Evolutionary conservation across 2,329 filamentous ascomycete genomes (phyloP), one percentile per base, ranked within the genome.

Genomic region (Talaromyces sp.): DNA sequence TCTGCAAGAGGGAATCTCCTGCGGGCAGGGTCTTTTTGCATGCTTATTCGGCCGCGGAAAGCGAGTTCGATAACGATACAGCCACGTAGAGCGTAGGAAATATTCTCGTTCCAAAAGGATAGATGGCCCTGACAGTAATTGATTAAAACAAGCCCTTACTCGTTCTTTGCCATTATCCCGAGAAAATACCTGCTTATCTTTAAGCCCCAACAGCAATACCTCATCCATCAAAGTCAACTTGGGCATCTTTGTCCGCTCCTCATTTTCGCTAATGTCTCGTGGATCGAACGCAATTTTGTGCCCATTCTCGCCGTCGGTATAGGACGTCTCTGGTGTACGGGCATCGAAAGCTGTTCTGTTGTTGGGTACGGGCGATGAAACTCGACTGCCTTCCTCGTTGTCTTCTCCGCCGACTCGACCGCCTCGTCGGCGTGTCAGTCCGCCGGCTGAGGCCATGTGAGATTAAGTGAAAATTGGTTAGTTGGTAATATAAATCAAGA

Each of bases 81-180:
- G 76, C 95, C 95, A 77, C 95, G 89, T 68, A 99, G 85, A 70
- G 95, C 95, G 78, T 99, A 99, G 67, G 93, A 97, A 75, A 99
- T 99, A 82, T 99, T 99, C 81, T 99, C 95, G 81, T 99, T 99
- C 95, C 95, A 99, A 81, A 99, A 99, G 35, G 94, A 98, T 68
- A 99, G 88, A 77, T 99, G 98, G 70, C 95, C 95, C 93, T 97
- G 27, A n/a, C 33, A 48, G 11, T 33, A 47, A n/a, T n/a, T 3
- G 14, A n/a, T 45, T 33, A 4, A 43, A n/a, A 33, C 33, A 33
- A n/a, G 48, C 48, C 3, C 8, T n/a, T 11, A 10, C 16, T 43
- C 37, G 13, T 19, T n/a, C 7, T 22, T 43, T 13, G 9, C 8
- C 56, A 24, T 19, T 41, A 6, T 45, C 8, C 16, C 3, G 39